These are phyloP conservation scores for Globisporangium spiculum DNA, from an alignment of 352 stramenopile species.

Conservation along the genomic window DNA sequence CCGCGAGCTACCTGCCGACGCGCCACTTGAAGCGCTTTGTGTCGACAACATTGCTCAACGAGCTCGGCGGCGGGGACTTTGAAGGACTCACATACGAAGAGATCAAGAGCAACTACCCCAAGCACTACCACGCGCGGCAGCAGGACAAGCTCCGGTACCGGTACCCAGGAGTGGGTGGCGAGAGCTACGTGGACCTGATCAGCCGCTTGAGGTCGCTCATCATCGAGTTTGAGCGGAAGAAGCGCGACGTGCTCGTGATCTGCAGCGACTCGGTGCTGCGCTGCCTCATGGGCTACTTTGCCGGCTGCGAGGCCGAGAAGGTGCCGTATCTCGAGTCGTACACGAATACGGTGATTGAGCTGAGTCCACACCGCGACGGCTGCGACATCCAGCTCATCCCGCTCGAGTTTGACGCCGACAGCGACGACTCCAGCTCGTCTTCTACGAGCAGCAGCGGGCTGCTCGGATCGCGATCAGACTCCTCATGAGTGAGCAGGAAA, in stretches of 20 bases:
- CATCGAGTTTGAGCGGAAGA: constrained; percentile 91
- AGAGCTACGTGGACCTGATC: constrained; percentile 94
- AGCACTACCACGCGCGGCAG: constrained; percentile 80
- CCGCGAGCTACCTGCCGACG: constrained; percentile 57
- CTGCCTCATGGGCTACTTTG: constrained; percentile 81
- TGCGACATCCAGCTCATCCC: constrained; percentile 84
- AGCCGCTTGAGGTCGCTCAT: constrained; percentile 89
- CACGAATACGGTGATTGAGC: constrained; percentile 69
- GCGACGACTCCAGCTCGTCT: constrained; percentile 11
- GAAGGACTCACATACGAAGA: constrained; percentile 87
- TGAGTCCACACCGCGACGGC: constrained; percentile 78
- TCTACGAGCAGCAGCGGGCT: not conserved
- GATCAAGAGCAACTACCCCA: constrained; percentile 82
- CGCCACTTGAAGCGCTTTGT: constrained; percentile 75
- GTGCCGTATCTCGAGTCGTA: constrained; percentile 73
- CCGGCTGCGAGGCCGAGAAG: constrained; percentile 64
- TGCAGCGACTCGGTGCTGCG: constrained; percentile 78
- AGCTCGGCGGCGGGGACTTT: constrained; percentile 89
- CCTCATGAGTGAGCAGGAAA: not conserved
- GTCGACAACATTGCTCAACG: constrained; percentile 89
- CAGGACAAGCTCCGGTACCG: constrained; percentile 91
- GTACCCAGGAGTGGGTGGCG: constrained; percentile 86
- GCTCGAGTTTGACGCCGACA: constrained; percentile 52
- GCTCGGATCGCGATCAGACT: not conserved
- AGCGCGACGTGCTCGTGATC: constrained; percentile 84